Evolutionary conservation across 768 basidiomycete genomes (phyloP).

Genomic region (Saitozyma sp.): DNA sequence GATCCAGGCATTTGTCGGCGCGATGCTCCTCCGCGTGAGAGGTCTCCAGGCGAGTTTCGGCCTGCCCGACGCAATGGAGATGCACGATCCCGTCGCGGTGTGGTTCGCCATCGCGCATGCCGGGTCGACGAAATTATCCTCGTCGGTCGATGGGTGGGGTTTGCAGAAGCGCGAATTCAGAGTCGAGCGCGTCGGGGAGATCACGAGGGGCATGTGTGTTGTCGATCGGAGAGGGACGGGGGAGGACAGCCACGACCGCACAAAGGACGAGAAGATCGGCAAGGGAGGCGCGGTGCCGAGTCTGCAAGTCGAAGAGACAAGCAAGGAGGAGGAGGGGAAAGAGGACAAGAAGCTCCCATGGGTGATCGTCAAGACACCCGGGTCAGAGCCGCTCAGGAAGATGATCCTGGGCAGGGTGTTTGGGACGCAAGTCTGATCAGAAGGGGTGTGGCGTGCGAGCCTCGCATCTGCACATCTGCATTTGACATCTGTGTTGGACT

Average conservation of each 20-base stretch:
- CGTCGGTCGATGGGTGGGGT: conserved; percentile 61
- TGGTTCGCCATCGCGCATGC: conserved; percentile 70
- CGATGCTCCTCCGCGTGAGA: conserved; percentile 72
- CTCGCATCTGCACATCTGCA: no score
- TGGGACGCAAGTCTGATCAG: conserved; percentile 22
- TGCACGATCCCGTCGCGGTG: conserved; percentile 85
- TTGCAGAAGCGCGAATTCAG: conserved; percentile 61
- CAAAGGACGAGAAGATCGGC: conserved; percentile 29
- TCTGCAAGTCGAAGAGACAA: conserved; percentile 13
- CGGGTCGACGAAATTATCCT: conserved; percentile 32
- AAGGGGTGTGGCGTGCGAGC: no score
- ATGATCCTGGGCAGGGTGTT: conserved; percentile 46
- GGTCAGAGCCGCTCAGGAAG: conserved; percentile 35
- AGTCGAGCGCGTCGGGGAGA: conserved; percentile 71
- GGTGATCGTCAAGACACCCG: conserved; percentile 44
- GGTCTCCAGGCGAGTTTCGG: conserved; percentile 77
- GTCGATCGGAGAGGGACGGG: conserved; percentile 66
- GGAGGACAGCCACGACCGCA: conserved; percentile 62
- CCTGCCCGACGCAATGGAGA: conserved; percentile 74
- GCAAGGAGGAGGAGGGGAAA: conserved; percentile 25
- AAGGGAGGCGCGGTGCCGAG: conserved; percentile 12
- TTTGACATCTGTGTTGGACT: no score
- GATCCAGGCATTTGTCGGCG: conserved; percentile 65
- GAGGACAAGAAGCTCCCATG: conserved; percentile 30
- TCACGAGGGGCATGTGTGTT: conserved; percentile 84